phyloP scores from a whole-genome alignment of 805 yeast species.

The Suhomyces prunicola region DNA sequence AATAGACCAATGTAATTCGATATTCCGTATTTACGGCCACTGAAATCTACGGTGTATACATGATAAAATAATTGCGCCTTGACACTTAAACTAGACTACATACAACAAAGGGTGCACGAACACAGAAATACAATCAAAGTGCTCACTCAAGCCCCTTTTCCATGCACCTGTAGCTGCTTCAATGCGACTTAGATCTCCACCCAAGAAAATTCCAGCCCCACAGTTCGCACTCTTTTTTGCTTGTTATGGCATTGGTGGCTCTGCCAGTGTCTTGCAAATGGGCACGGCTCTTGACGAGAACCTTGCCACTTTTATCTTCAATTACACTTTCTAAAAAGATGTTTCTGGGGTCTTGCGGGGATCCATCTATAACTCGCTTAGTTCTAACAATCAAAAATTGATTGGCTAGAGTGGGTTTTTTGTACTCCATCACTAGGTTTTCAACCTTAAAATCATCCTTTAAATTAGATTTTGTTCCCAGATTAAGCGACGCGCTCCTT shows the following conservation, averaged over 20 bases:
- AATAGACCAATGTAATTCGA: background rate
- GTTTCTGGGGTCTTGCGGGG: constrained; percentile 19
- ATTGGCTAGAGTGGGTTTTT: constrained; percentile 72
- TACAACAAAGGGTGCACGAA: background rate
- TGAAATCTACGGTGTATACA: background rate
- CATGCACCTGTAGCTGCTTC: background rate
- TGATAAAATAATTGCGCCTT: background rate
- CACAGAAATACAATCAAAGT: background rate
- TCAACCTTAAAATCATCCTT: constrained; percentile 44
- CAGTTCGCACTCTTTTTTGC: background rate
- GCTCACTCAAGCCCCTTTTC: background rate
- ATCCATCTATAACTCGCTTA: constrained; percentile 21
- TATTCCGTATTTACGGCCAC: background rate
- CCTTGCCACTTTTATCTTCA: constrained; percentile 49
- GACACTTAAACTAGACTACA: background rate
- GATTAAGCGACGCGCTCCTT: constrained; percentile 45
- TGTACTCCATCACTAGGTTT: constrained; percentile 51
- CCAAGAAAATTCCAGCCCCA: background rate
- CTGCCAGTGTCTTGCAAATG: constrained; percentile 39
- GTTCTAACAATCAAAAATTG: constrained; percentile 70
- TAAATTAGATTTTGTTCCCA: constrained; percentile 26
- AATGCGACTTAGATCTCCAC: background rate
- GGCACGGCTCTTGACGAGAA: constrained; percentile 58
- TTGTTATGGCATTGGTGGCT: constrained; percentile 13
- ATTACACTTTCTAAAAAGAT: constrained; percentile 50